Percentiles rank a stretch among this genome's conserved stretches.
Conservation (phyloP, 75 land plant species). For the Larix kaempferi region DNA sequence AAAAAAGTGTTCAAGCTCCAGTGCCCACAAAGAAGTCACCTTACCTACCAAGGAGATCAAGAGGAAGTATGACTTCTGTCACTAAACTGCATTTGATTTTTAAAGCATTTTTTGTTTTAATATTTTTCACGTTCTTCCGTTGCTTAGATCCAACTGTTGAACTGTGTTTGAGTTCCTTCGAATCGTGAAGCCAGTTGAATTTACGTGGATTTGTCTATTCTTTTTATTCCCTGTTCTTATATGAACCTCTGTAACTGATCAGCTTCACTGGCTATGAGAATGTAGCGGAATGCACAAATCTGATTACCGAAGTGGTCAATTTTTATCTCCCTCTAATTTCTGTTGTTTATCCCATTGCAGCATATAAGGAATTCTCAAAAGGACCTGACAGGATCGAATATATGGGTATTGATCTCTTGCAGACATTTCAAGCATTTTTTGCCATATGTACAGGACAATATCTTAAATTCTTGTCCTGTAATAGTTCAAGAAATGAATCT, state of each 20-base stretch:
- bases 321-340: not conserved
- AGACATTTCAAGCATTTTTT: not conserved
- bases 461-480: not conserved
- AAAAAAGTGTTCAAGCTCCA: not conserved
- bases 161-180: not conserved
- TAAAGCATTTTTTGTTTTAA: not conserved
- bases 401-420: constrained; percentile 8
- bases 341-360: not conserved
- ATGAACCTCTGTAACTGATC: not conserved
- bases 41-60: not conserved
- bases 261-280: not conserved
- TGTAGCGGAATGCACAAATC: not conserved
- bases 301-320: not conserved
- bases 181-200: not conserved
- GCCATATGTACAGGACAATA: not conserved
- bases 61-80: constrained; percentile 3
- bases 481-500: not conserved
- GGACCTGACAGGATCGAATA: constrained; percentile 3
- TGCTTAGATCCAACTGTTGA: not conserved
- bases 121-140: not conserved
- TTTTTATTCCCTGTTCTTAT: not conserved
- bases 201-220: not conserved
- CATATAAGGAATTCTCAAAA: not conserved
- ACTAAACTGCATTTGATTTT: not conserved
- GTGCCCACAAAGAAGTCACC: not conserved